Percentiles rank a stretch among this genome's conserved stretches.
phyloP scores from a whole-genome alignment of 2,329 filamentous ascomycete species.

The Fusarium oligoseptatum region DNA sequence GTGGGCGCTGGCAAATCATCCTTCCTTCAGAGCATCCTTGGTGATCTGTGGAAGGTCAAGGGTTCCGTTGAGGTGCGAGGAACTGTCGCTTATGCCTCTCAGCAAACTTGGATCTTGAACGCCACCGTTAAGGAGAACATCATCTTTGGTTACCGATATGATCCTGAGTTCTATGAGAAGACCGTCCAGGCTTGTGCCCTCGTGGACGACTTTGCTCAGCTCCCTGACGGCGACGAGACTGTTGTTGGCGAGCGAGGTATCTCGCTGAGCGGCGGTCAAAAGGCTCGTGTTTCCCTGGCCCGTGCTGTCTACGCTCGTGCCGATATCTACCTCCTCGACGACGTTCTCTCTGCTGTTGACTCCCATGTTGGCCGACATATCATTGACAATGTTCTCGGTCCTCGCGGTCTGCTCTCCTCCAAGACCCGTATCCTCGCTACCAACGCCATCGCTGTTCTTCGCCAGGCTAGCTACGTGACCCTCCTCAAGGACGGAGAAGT shows the following conservation, averaged over 20 bases:
- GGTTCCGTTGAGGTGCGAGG: conserved; percentile 88
- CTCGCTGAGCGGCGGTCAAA: conserved; percentile 94
- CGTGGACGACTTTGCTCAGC: conserved; percentile 87
- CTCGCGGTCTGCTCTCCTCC: conserved; percentile 81
- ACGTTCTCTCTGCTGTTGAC: conserved; percentile 96
- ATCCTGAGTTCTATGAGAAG: conserved; percentile 93
- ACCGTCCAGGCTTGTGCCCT: conserved; percentile 93
- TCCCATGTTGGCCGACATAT: conserved; percentile 96
- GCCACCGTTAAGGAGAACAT: conserved; percentile 98
- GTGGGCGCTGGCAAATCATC: conserved; percentile 98
- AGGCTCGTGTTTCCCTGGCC: conserved; percentile 91
- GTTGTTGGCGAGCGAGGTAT: conserved; percentile 98
- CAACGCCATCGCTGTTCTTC: conserved; percentile 92
- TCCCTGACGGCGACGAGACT: conserved; percentile 96
- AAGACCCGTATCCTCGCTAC: conserved; percentile 96
- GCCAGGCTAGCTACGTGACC: conserved; percentile 89
- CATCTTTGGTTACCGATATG: conserved; percentile 93
- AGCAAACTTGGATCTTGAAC: conserved; percentile 97
- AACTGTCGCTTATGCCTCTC: conserved; percentile 89
- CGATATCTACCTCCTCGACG: conserved; percentile 96
- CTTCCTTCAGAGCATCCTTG: conserved; percentile 87
- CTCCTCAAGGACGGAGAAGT: conserved; percentile 87
- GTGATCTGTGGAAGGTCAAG: conserved; percentile 90
- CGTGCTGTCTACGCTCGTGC: conserved; percentile 95
- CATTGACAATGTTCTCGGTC: conserved; percentile 92